Base-by-base conservation (phyloP, 768 basidiomycete genomes). In the Suillus subaureus region DNA sequence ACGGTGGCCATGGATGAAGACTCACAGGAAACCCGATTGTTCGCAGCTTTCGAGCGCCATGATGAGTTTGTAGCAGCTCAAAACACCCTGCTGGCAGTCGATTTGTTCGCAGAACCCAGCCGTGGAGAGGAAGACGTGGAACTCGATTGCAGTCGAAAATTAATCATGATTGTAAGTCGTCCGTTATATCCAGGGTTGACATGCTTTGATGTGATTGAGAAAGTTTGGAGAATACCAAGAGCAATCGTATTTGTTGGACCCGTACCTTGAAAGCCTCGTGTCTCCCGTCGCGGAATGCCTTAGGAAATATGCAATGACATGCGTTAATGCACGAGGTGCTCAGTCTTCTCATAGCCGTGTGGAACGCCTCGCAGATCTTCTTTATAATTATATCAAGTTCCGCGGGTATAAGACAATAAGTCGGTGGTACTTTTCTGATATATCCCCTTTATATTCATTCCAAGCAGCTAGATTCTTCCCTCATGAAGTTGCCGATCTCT, bases 201-300 rank as follows among this genome's bases (percentile, higher is more conserved):
- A 2, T 28, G 1, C 45, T 55, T 55, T 65, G 37, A 23, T 67
- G 33, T 18, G 55, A 7, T 64, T 31, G 23, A 61, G 68, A 21
- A 62, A 98, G 97, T 84, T 98, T 35, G 86, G 87, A 73, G 87
- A 89, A 73, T 98, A 97, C 73, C 96, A 97, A 75, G 96, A 99
- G 67, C 94, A 97, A 70, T 84, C 96, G 3, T 93, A 95, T 75
- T 85, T 99, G 4, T 82, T 99, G 15, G 97, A 99, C 75, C 96
- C 97, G 43, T 89, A 85, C 70, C 83, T 99, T 23, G 93, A 96
- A 72, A 74, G 80, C 39, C 86, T 99, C 63, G 85, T 97, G 12
- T 77, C 81, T 2, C 96, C 96, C 0, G 87, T 90, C 2, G 87
- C 95, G 40, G 83, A 88, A 39, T 74, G 77, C 35, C 77, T 97